phyloP scores from a whole-genome alignment of 1,139 yeast species.

The Hansenula lynferdii region DNA sequence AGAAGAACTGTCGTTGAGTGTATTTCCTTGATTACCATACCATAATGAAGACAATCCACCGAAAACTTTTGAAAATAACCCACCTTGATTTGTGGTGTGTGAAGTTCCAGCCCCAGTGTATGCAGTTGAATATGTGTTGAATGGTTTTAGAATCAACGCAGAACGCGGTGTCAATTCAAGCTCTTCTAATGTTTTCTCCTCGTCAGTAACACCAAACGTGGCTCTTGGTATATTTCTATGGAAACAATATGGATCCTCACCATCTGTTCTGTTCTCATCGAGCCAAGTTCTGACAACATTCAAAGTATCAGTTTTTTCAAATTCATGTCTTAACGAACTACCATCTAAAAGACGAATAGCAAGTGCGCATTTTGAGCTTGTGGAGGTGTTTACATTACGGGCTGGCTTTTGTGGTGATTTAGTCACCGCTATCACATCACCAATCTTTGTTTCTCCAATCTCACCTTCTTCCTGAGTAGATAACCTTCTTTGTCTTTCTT shows the following conservation, averaged over 20 bases:
- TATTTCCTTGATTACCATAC: conserved; percentile 15
- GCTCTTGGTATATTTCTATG: conserved; percentile 41
- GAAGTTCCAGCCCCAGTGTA: conserved; percentile 10
- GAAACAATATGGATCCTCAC: conserved; percentile 41
- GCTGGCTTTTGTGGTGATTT: conserved; percentile 17
- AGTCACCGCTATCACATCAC: conserved; percentile 11
- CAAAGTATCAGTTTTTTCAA: conserved; percentile 38
- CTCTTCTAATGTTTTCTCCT: conserved; percentile 39
- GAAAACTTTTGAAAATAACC: conserved; percentile 27
- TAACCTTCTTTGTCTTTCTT: conserved; percentile 15
- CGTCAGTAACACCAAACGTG: conserved; percentile 47
- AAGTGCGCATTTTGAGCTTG: conserved; percentile 32
- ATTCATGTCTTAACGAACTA: conserved; percentile 38
- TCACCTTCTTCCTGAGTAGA: conserved; percentile 12
- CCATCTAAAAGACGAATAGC: conserved; percentile 56
- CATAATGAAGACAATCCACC: conserved; percentile 29
- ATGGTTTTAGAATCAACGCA: conserved; percentile 59
- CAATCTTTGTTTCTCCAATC: conserved; percentile 11
- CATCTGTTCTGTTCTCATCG: conserved; percentile 46
- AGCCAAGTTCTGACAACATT: conserved; percentile 60
- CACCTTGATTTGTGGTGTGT: conserved; percentile 9
- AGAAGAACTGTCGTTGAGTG: background rate
- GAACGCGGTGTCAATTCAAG: conserved; percentile 62
- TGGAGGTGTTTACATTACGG: conserved; percentile 8
- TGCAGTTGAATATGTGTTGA: conserved; percentile 25